Evolutionary conservation across 73 alveolate genomes (phyloP).

Genomic region (Tetrahymena elliotti): DNA sequence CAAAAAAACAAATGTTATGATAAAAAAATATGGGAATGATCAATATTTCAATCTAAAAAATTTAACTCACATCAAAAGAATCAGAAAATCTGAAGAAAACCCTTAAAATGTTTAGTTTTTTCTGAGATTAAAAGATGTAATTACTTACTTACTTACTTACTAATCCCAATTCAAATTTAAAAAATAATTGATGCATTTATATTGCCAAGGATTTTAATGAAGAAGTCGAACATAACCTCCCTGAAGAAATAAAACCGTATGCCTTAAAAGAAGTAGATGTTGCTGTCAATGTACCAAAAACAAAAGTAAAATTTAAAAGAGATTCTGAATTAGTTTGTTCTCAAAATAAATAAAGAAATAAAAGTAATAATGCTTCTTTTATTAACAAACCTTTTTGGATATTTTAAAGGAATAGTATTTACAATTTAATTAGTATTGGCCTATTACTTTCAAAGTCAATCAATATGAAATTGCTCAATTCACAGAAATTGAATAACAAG

Average conservation of each 20-base stretch:
- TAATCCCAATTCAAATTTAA: too few relatives aligned
- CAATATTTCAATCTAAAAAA: neutral
- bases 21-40: neutral
- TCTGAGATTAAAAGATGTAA: neutral
- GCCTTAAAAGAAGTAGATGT: neutral
- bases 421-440: neutral
- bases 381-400: neutral
- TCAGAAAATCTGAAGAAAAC: neutral
- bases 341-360: too few relatives aligned
- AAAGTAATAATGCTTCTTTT: too few relatives aligned
- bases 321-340: neutral
- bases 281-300: neutral
- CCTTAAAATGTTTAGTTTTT: neutral
- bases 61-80: neutral
- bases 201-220: neutral
- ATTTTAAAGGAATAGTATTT: neutral
- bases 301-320: neutral
- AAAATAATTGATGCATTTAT: too few relatives aligned
- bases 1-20: neutral
- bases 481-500: neutral
- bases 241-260: neutral
- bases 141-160: too few relatives aligned
- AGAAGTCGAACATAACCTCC: neutral
- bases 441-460: neutral
- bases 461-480: neutral